Base-by-base conservation (phyloP, 768 basidiomycete species). In the Hydnum rufescens region DNA sequence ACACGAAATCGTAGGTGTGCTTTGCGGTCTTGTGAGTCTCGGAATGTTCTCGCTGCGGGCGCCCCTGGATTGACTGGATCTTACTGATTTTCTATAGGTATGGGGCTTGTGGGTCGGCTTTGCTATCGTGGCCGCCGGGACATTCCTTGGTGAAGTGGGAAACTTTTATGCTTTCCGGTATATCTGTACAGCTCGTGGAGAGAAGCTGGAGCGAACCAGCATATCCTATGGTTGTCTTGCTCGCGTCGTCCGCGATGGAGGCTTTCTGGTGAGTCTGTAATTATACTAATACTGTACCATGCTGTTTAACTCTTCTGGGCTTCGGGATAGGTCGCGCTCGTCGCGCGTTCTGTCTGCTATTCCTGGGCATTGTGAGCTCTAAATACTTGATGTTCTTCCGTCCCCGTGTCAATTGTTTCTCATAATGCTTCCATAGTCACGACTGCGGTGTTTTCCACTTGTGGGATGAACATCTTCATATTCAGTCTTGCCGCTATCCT, bases 21-120 rank as follows among this genome's bases (percentile, higher is more conserved):
- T 93, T 4, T 88, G 86, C 59, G 90, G 90, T 18, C 64, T 93
- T 31, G 84, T 93, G n/a, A n/a, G 2, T 95, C 87, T 86, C 88
- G 86, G 2, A 68, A 90, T 16, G 46, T 48, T n/a, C n/a, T n/a
- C n/a, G n/a, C n/a, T n/a, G n/a, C 13, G 13, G 36, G 13, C 13
- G 19, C 36, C n/a, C n/a, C n/a, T n/a, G n/a, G n/a, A n/a, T n/a
- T n/a, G n/a, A n/a, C n/a, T n/a, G n/a, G n/a, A n/a, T n/a, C n/a
- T n/a, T n/a, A n/a, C n/a, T n/a, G n/a, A n/a, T n/a, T n/a, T n/a
- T n/a, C n/a, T n/a, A n/a, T n/a, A n/a, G n/a, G n/a, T n/a, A 8
- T 47, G 44, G 44, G 44, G 44, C 16, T 26, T 23, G 2, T 80
- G 90, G 72, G 60, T 72, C 23, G 90, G 89, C 2, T 93, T 93